These are phyloP conservation scores for Aspergillus aculeatus DNA, from an alignment of 2,329 filamentous ascomycete species.

Conservation along the genomic window DNA sequence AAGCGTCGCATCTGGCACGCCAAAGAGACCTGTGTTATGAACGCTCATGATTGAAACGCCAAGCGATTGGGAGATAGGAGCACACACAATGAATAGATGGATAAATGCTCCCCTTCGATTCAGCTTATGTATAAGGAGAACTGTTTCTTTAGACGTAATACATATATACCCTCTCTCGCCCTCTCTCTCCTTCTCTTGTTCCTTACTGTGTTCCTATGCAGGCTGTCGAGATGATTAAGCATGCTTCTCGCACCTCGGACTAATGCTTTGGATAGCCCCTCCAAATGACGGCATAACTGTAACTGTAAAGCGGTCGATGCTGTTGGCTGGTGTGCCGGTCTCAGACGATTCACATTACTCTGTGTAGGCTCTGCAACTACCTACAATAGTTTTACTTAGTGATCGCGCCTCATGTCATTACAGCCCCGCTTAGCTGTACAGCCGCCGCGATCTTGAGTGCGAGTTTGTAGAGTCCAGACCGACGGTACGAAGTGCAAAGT, in stretches of 20 bases:
- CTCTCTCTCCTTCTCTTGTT: not conserved
- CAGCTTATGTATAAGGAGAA: not conserved
- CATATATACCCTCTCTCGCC: not conserved
- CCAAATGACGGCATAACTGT: too few species aligned
- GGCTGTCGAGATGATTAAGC: conserved; percentile 9
- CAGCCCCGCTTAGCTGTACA: not conserved
- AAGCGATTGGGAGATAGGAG: not conserved
- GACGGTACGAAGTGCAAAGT: not conserved
- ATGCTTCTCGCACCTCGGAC: not conserved
- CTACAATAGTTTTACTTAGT: too few species aligned
- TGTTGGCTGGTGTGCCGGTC: too few species aligned
- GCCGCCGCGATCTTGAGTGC: not conserved
- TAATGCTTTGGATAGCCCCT: too few species aligned
- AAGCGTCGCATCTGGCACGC: conserved; percentile 47
- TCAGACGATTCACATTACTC: too few species aligned
- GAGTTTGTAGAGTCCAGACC: not conserved
- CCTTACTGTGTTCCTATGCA: not conserved
- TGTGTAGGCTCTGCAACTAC: too few species aligned
- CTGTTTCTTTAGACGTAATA: not conserved
- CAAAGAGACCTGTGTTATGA: conserved; percentile 46
- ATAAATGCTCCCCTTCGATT: not conserved
- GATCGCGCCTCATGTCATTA: too few species aligned
- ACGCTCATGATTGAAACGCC: conserved; percentile 34
- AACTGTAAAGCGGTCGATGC: too few species aligned
- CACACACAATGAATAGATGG: not conserved